phyloP scores from a whole-genome alignment of 2,329 filamentous ascomycete genomes.

The Colletotrichum gigasporum region DNA sequence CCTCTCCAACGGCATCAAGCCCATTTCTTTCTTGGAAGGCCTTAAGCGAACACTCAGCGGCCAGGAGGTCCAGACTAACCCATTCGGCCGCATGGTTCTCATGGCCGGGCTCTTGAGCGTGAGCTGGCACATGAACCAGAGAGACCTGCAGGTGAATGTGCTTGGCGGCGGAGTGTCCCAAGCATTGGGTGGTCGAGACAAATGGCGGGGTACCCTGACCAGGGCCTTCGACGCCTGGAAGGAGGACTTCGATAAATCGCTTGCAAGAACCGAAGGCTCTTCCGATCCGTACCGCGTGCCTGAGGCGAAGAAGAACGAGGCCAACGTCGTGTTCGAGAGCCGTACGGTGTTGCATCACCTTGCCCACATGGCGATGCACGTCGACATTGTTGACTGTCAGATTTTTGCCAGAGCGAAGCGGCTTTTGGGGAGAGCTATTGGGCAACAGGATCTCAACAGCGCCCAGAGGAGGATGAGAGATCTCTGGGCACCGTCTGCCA shows the following conservation, averaged over 20 bases:
- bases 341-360: slow-evolving; percentile 91
- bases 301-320: slow-evolving; percentile 69
- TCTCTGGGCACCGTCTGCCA: slow-evolving; percentile 86
- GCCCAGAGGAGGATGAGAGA: slow-evolving; percentile 88
- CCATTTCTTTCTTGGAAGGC: slow-evolving; percentile 88
- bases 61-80: slow-evolving; percentile 88
- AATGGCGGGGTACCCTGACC: slow-evolving; percentile 88
- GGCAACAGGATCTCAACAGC: slow-evolving; percentile 79
- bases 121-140: slow-evolving; percentile 97
- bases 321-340: slow-evolving; percentile 79
- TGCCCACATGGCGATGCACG: slow-evolving; percentile 97
- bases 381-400: slow-evolving; percentile 96
- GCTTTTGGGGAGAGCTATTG: slow-evolving; percentile 86
- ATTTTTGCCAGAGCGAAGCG: slow-evolving; percentile 91
- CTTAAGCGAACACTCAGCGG: slow-evolving; percentile 88
- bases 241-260: slow-evolving; percentile 84
- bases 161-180: slow-evolving; percentile 77
- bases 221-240: slow-evolving; percentile 95
- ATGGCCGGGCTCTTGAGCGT: slow-evolving; percentile 95
- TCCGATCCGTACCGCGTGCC: slow-evolving; percentile 65
- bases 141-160: slow-evolving; percentile 91
- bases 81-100: slow-evolving; percentile 90
- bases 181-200: slow-evolving; percentile 85
- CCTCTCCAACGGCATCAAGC: slow-evolving; percentile 82
- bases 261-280: slow-evolving; percentile 67